These are phyloP conservation scores for Sporothrix phasma DNA, from an alignment of 2,329 filamentous ascomycete species.

Conservation along the genomic window DNA sequence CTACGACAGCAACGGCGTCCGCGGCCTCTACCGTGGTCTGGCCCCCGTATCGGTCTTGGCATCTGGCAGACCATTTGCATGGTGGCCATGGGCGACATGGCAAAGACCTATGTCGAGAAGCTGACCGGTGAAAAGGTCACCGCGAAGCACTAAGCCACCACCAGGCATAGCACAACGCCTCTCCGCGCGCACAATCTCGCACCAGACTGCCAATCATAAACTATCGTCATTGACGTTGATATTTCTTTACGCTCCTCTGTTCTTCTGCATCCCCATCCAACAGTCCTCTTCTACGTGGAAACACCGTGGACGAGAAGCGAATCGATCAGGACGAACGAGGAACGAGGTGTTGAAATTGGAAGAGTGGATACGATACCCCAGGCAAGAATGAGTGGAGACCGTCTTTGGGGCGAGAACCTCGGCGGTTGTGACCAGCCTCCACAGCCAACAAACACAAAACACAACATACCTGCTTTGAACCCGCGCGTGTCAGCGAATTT, in stretches of 20 bases:
- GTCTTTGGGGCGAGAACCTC: too few species aligned
- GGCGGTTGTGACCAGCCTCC: not conserved
- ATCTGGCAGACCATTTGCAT: slow-evolving; percentile 99
- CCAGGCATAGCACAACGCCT: not conserved
- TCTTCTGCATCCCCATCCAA: not conserved
- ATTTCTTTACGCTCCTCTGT: not conserved
- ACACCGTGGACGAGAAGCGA: not conserved
- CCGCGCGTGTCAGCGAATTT: not conserved
- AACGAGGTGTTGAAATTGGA: not conserved
- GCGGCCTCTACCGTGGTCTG: slow-evolving; percentile 92
- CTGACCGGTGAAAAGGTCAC: slow-evolving; percentile 54
- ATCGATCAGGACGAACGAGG: not conserved
- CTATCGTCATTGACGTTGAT: not conserved
- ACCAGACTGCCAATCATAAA: not conserved
- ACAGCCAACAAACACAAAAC: too few species aligned
- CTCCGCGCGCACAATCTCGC: not conserved
- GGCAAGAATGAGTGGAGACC: not conserved
- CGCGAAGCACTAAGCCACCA: slow-evolving; percentile 50
- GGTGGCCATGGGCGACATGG: slow-evolving; percentile 97
- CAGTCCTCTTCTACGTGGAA: not conserved
- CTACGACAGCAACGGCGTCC: slow-evolving; percentile 77
- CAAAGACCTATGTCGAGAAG: slow-evolving; percentile 58
- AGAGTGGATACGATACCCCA: not conserved
- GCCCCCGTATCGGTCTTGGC: slow-evolving; percentile 87
- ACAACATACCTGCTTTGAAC: not conserved